Conservation (phyloP, 768 basidiomycete species). For the Russula sp. region DNA sequence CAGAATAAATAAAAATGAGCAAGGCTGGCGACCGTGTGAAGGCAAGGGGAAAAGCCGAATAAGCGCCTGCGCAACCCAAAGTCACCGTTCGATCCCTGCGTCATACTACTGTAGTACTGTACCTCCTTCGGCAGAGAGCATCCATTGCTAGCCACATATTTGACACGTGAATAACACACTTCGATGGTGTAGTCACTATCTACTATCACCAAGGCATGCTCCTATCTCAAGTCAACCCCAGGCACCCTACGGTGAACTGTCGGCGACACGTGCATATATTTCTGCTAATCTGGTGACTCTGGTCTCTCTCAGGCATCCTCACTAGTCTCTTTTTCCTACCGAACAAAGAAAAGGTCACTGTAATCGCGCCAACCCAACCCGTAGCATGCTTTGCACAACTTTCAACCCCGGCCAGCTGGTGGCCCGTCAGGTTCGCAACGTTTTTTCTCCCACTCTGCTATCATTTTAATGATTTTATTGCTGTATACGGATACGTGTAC, state of each 20-base stretch:
- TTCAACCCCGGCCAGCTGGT: conserved; percentile 42
- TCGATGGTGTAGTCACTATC: too few relatives aligned
- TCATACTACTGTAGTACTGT: too few relatives aligned
- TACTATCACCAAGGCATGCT: conserved; percentile 37
- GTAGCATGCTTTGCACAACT: conserved; percentile 48
- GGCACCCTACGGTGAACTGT: conserved; percentile 40
- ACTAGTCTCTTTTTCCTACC: background rate
- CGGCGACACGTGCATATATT: conserved; percentile 49
- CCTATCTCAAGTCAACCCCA: conserved; percentile 37
- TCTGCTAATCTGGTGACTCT: background rate
- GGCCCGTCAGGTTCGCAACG: conserved; percentile 34
- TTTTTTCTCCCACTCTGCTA: background rate
- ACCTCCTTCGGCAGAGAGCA: too few relatives aligned
- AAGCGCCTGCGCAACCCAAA: too few relatives aligned
- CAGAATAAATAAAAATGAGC: too few relatives aligned
- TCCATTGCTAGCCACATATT: too few relatives aligned
- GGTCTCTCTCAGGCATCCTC: background rate
- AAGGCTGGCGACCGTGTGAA: too few relatives aligned
- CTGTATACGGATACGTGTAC: background rate
- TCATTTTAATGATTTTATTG: background rate
- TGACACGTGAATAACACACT: too few relatives aligned
- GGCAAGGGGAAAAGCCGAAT: too few relatives aligned
- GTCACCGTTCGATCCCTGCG: too few relatives aligned
- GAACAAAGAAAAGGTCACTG: conserved; percentile 43
- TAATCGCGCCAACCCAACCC: conserved; percentile 35